phyloP scores from a whole-genome alignment of 495 filamentous ascomycete species.

The Neurospora pannonica region DNA sequence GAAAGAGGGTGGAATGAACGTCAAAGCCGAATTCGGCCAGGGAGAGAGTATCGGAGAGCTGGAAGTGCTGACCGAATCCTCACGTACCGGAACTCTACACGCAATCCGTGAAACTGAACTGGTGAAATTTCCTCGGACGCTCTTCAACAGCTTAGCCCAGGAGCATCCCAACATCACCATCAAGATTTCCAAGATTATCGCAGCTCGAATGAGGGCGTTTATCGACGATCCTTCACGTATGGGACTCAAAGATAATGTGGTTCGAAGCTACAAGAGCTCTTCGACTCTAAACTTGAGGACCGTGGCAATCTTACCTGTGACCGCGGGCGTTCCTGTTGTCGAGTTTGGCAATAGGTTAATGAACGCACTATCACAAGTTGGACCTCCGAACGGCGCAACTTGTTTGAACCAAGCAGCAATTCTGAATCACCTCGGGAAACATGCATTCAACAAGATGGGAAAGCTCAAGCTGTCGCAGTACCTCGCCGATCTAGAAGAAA shows the following conservation, averaged over 20 bases:
- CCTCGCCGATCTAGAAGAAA: slow-evolving; percentile 92
- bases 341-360: slow-evolving; percentile 90
- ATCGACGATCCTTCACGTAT: slow-evolving; percentile 62
- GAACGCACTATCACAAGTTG: slow-evolving; percentile 79
- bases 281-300: slow-evolving; percentile 90
- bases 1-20: slow-evolving; percentile 71
- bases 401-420: slow-evolving; percentile 91
- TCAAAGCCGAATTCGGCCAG: slow-evolving; percentile 89
- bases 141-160: slow-evolving; percentile 94
- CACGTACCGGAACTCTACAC: slow-evolving; percentile 78
- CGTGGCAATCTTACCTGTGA: slow-evolving; percentile 84
- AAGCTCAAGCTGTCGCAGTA: slow-evolving; percentile 95
- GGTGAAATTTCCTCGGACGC: slow-evolving; percentile 87
- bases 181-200: slow-evolving; percentile 97
- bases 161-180: slow-evolving; percentile 98
- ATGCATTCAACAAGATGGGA: slow-evolving; percentile 95
- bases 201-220: slow-evolving; percentile 82
- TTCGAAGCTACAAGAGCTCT: slow-evolving; percentile 55
- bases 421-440: slow-evolving; percentile 83
- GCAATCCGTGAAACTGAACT: slow-evolving; percentile 95
- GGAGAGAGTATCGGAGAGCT: slow-evolving; percentile 96
- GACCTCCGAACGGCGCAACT: slow-evolving; percentile 78
- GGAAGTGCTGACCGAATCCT: slow-evolving; percentile 92
- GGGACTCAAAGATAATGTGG: slow-evolving; percentile 32
- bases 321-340: slow-evolving; percentile 82